Evolutionary conservation across 2,329 filamentous ascomycete species (phyloP).

Genomic region (Venturia carpophila): DNA sequence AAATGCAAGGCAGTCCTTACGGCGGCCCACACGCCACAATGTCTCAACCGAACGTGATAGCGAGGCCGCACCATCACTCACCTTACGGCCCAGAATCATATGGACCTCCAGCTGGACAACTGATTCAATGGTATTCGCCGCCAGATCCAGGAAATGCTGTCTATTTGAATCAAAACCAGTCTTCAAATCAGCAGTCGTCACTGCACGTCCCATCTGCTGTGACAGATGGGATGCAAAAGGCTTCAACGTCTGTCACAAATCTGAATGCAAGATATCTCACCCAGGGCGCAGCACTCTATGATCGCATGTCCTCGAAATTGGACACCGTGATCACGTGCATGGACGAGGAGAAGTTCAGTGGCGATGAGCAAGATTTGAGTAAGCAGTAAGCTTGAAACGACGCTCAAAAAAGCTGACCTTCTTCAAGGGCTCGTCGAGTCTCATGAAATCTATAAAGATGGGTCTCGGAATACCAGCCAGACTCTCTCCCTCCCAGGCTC

Average conservation of each 20-base stretch:
- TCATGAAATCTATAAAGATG: not conserved
- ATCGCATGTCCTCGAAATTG: slow-evolving; percentile 55
- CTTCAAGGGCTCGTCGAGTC: not conserved
- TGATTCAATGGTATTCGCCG: slow-evolving; percentile 1
- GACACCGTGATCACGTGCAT: slow-evolving; percentile 64
- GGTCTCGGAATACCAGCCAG: not conserved
- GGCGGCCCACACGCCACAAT: not conserved
- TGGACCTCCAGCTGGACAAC: not conserved
- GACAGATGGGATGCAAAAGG: slow-evolving; percentile 9
- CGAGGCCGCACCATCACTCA: not conserved
- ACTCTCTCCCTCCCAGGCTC: not conserved
- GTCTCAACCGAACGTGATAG: not conserved
- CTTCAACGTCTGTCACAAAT: slow-evolving; percentile 17
- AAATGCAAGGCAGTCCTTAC: not conserved
- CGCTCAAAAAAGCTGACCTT: slow-evolving; percentile 12
- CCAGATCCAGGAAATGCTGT: not conserved
- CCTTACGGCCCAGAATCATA: not conserved
- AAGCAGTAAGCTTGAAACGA: slow-evolving; percentile 33
- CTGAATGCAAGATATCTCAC: slow-evolving; percentile 27
- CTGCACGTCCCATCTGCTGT: slow-evolving; percentile 14
- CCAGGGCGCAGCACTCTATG: slow-evolving; percentile 41
- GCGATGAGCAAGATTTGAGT: slow-evolving; percentile 46
- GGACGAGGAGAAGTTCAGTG: slow-evolving; percentile 52
- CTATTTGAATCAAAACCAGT: not conserved
- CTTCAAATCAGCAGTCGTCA: slow-evolving; percentile 7